These are phyloP conservation scores for Achlya hypogyna DNA, from an alignment of 352 stramenopile genomes.

Conservation along the genomic window DNA sequence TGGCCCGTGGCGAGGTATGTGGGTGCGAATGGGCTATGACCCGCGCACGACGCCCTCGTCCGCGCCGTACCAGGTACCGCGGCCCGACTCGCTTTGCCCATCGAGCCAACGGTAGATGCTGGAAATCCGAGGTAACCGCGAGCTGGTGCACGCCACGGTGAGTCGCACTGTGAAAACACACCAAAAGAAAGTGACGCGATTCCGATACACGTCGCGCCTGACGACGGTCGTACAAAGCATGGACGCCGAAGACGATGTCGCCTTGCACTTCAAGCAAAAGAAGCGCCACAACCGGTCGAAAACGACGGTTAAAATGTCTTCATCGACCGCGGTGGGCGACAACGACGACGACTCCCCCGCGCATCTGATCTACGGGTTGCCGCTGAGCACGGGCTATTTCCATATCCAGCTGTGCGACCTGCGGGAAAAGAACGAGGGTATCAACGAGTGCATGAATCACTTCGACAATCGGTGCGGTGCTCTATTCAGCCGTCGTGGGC, in stretches of 20 bases:
- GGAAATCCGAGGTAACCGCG: slow-evolving; percentile 69
- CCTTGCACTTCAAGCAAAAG: slow-evolving; percentile 19
- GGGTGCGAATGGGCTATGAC: slow-evolving; percentile 77
- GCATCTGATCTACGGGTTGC: slow-evolving; percentile 13
- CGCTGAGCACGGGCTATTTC: slow-evolving; percentile 12
- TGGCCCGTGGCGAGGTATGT: slow-evolving; percentile 69
- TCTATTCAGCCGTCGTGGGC: background rate
- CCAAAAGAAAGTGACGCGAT: background rate
- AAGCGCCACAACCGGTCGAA: slow-evolving; percentile 15
- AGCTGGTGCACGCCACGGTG: slow-evolving; percentile 72
- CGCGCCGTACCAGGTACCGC: slow-evolving; percentile 46
- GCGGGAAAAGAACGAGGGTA: background rate
- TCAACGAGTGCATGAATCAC: background rate
- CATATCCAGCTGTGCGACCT: slow-evolving; percentile 18
- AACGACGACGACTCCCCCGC: background rate
- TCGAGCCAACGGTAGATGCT: slow-evolving; percentile 33
- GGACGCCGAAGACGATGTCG: slow-evolving; percentile 18
- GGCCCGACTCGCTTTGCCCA: too few relatives aligned
- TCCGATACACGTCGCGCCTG: slow-evolving; percentile 1
- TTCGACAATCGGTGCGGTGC: background rate
- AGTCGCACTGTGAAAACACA: slow-evolving; percentile 20
- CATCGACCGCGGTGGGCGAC: background rate
- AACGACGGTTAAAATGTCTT: slow-evolving; percentile 8
- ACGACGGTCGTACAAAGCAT: slow-evolving; percentile 12
- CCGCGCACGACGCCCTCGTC: slow-evolving; percentile 35